Base-by-base conservation (phyloP, 2,329 filamentous ascomycete genomes). In the Eutypella sp. region DNA sequence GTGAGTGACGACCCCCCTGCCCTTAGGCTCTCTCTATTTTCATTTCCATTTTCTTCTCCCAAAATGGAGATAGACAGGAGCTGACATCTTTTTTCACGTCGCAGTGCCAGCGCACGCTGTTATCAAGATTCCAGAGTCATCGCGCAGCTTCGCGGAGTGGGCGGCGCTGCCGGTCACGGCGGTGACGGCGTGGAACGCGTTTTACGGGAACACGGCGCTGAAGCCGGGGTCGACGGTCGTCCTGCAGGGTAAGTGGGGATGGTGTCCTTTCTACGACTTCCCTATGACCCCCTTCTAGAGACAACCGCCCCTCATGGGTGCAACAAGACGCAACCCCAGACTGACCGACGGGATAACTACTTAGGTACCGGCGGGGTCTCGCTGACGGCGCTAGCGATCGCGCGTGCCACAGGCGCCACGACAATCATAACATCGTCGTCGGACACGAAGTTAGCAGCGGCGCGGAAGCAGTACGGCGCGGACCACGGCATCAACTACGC, bases 401-500 rank as follows among this genome's bases (percentile, higher is more conserved):
- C 69, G 13, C 73, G 72, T 51, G 74, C 74, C 7, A 61, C 63
- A 2, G 72, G 65, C 10, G 68, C 67, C 0, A 66, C 20, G 8
- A 39, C 36, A 11, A 39, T 39, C 20, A 68, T 79, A 46, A 80
- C 77, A 1, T 78, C 75, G 0, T 76, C 75, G 1, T 73, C 69
- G 4, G 71, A 78, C 49, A 52, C 62, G 3, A 79, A 79, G 52
- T 63, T 77, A 5, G 53, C 61, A 6, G 41, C 57, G 3, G 65
- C 63, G 7, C 62, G 65, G 48, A 49, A 57, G 2, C 58, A 55
- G 13, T 59, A 62, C 22, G 73, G 74, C 9, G 73, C 69, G 2
- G 68, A 72, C 41, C 57, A 70, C 43, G 63, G 59, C 2, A 70
- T 78, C 60, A 78, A 78, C 58, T 78, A 78, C 58, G 69, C 66